Evolutionary conservation across 306 rosid species (phyloP).

Genomic region (Parietaria judaica): DNA sequence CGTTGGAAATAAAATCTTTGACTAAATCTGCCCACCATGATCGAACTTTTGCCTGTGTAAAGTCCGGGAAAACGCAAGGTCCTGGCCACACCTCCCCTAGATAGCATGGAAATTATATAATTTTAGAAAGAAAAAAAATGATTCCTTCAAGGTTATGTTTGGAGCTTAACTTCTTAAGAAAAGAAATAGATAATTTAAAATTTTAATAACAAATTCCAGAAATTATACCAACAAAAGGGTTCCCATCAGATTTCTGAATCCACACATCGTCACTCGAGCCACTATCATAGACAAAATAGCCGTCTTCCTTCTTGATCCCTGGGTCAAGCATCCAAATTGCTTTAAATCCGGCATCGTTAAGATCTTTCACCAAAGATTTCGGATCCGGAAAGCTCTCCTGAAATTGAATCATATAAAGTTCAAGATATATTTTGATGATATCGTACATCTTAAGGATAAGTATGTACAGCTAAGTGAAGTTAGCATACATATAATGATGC

Average conservation of each 20-base stretch:
- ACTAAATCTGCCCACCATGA: slow-evolving; percentile 90
- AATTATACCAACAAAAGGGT: slow-evolving; percentile 50
- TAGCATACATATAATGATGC: too few relatives aligned
- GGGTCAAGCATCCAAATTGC: slow-evolving; percentile 98
- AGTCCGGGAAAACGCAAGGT: slow-evolving; percentile 92
- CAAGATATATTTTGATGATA: too few relatives aligned
- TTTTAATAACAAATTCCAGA: background rate
- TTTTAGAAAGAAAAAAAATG: background rate
- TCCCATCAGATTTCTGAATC: slow-evolving; percentile 69
- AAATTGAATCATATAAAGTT: slow-evolving; percentile 18
- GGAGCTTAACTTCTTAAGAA: too few relatives aligned
- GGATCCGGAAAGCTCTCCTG: slow-evolving; percentile 79
- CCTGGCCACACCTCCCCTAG: slow-evolving; percentile 94
- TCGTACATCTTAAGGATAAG: too few relatives aligned
- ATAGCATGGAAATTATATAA: slow-evolving; percentile 3
- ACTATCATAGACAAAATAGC: slow-evolving; percentile 67
- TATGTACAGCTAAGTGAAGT: too few relatives aligned
- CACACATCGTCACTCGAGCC: slow-evolving; percentile 68
- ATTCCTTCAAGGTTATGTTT: too few relatives aligned
- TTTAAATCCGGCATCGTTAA: slow-evolving; percentile 64
- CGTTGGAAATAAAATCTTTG: slow-evolving; percentile 62
- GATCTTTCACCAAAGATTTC: slow-evolving; percentile 49
- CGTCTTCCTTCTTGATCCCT: slow-evolving; percentile 75
- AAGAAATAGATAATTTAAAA: background rate
- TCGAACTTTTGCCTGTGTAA: slow-evolving; percentile 68